Evolutionary conservation across 805 yeast genomes (phyloP).

Genomic region (Metschnikowia dekortorum): DNA sequence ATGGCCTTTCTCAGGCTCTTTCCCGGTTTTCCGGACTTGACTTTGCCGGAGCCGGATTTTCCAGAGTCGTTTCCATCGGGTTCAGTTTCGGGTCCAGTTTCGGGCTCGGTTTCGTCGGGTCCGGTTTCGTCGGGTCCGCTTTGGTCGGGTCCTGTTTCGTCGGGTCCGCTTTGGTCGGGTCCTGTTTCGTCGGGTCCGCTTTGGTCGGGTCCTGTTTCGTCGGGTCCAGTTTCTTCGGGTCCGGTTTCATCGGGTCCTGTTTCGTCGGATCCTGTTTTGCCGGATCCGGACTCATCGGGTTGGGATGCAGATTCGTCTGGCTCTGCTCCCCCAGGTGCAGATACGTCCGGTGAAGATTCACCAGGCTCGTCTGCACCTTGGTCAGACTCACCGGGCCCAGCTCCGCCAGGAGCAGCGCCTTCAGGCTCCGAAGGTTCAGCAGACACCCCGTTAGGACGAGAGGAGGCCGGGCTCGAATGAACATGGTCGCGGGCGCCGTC

Average conservation of each 20-base stretch:
- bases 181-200: no score
- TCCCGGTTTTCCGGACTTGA: background rate
- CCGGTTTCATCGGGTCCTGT: background rate
- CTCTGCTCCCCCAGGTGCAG: background rate
- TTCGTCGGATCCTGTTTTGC: background rate
- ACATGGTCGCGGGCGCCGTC: background rate
- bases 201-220: no score
- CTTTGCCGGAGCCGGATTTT: background rate
- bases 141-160: no score
- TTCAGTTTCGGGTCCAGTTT: background rate
- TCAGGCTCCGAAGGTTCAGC: no score
- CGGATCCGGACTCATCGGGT: background rate
- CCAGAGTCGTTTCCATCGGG: background rate
- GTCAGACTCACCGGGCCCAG: no score
- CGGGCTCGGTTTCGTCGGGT: no score
- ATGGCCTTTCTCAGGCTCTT: background rate
- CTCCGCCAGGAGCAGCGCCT: no score
- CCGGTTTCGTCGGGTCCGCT: no score
- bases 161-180: no score
- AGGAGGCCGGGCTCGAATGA: no score
- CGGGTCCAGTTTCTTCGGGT: background rate
- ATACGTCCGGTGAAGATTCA: background rate
- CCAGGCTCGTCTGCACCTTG: no score
- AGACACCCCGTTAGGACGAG: no score
- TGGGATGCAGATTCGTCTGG: background rate